Percentiles rank a stretch among this genome's conserved stretches.
These are phyloP conservation scores for Infundibulicybe gibba DNA, from an alignment of 768 basidiomycete species.

Conservation along the genomic window DNA sequence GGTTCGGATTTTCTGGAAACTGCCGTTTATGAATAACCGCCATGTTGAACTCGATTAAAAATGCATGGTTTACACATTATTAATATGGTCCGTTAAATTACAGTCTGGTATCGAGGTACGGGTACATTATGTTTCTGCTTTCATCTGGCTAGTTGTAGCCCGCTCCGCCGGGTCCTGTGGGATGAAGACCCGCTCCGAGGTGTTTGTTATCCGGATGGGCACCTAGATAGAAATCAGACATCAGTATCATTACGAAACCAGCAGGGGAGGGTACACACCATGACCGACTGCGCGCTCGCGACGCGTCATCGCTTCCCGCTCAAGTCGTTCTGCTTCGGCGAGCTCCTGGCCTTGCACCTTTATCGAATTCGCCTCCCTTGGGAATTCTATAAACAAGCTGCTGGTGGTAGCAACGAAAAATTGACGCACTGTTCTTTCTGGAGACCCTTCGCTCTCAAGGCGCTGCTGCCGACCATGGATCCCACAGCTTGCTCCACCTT, in stretches of 20 bases:
- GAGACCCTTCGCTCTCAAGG: conserved; percentile 44
- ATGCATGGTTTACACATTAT: too few species aligned
- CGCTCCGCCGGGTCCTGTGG: background rate
- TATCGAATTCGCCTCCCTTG: conserved; percentile 40
- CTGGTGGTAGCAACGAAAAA: background rate
- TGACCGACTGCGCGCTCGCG: conserved; percentile 52
- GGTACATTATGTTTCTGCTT: too few species aligned
- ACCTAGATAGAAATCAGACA: conserved; percentile 9
- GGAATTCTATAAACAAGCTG: background rate
- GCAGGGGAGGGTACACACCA: conserved; percentile 22
- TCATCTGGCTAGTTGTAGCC: background rate
- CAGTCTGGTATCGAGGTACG: too few species aligned
- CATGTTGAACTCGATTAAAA: too few species aligned
- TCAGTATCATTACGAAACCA: background rate
- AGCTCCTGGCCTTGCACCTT: conserved; percentile 46
- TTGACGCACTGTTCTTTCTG: conserved; percentile 43
- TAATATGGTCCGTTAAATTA: too few species aligned
- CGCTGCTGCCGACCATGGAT: conserved; percentile 37
- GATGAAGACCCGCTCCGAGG: conserved; percentile 17
- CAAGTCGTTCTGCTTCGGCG: conserved; percentile 50
- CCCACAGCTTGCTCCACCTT: conserved; percentile 48
- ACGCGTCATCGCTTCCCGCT: conserved; percentile 42
- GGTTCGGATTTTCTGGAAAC: too few species aligned
- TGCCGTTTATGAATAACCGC: too few species aligned
- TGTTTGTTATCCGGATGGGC: conserved; percentile 23